Conservation (phyloP, 176 grass and related monocot genomes). For the Carex littledalei region DNA sequence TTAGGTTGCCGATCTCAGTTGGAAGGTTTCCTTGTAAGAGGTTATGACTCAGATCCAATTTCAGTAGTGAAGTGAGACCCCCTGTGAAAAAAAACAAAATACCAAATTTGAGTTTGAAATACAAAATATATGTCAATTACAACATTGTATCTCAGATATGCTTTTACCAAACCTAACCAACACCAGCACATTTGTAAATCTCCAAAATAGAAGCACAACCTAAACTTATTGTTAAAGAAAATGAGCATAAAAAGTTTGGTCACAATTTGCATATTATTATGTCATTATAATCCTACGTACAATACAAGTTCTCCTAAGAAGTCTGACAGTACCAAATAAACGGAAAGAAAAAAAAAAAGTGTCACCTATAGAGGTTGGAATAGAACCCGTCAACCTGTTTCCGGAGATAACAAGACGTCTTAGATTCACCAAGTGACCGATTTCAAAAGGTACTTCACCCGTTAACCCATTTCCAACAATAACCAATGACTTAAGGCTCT, state of each 20-base stretch:
- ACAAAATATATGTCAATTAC: background rate
- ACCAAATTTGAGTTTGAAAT: slow-evolving; percentile 47
- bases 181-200: background rate
- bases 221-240: background rate
- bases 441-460: slow-evolving; percentile 40
- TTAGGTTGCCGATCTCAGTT: slow-evolving; percentile 38
- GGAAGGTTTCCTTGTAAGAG: slow-evolving; percentile 44
- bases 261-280: background rate
- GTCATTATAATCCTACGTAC: background rate
- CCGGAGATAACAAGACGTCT: slow-evolving; percentile 62
- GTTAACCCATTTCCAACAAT: slow-evolving; percentile 69
- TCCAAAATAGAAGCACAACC: background rate
- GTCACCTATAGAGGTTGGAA: slow-evolving; percentile 34
- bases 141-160: slow-evolving; percentile 37
- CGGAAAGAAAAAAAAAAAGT: background rate
- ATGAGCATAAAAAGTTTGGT: too few relatives aligned
- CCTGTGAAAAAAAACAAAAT: slow-evolving; percentile 62
- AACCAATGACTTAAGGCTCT: slow-evolving; percentile 63
- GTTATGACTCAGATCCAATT: slow-evolving; percentile 87
- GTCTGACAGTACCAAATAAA: background rate
- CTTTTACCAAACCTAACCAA: background rate
- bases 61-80: slow-evolving; percentile 51
- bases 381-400: background rate
- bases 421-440: slow-evolving; percentile 41
- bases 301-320: background rate